These are phyloP conservation scores for Carex cristatella DNA, from an alignment of 176 grass and related monocot genomes.

Conservation along the genomic window DNA sequence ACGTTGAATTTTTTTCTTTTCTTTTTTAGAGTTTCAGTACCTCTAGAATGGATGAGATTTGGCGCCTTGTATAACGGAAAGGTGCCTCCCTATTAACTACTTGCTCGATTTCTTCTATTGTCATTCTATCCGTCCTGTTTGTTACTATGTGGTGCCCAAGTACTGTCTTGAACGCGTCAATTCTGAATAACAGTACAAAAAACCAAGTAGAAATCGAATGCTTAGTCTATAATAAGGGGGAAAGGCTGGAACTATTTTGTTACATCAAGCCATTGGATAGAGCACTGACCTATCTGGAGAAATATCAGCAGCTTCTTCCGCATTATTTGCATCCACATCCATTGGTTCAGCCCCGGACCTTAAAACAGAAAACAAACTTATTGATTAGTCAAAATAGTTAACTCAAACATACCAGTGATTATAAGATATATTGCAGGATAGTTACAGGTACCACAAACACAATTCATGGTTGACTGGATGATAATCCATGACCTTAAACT, in stretches of 20 bases:
- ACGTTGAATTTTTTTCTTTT: not conserved
- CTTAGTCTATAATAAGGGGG: conserved; percentile 4
- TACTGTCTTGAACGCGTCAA: conserved; percentile 53
- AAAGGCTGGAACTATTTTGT: not conserved
- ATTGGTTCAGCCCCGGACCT: conserved; percentile 51
- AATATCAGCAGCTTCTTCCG: conserved; percentile 44
- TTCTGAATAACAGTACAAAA: conserved; percentile 46
- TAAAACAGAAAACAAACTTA: conserved; percentile 20
- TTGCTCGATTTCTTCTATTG: conserved; percentile 66
- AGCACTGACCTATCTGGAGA: conserved; percentile 51
- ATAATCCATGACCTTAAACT: not conserved
- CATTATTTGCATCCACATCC: conserved; percentile 69
- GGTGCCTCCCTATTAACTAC: conserved; percentile 53
- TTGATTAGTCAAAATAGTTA: not conserved
- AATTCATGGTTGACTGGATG: not conserved
- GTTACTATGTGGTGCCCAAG: conserved; percentile 80
- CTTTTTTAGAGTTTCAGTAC: conserved; percentile 33
- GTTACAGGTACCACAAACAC: not conserved
- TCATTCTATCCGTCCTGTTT: conserved; percentile 69
- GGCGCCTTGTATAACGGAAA: conserved; percentile 56
- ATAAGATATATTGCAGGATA: not conserved
- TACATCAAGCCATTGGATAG: conserved; percentile 9
- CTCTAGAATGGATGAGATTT: conserved; percentile 75
- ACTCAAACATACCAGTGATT: conserved; percentile 2
- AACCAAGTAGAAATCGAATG: conserved; percentile 8